phyloP scores from a whole-genome alignment of 805 yeast species.

The Sungouiozyma ichnusensis region DNA sequence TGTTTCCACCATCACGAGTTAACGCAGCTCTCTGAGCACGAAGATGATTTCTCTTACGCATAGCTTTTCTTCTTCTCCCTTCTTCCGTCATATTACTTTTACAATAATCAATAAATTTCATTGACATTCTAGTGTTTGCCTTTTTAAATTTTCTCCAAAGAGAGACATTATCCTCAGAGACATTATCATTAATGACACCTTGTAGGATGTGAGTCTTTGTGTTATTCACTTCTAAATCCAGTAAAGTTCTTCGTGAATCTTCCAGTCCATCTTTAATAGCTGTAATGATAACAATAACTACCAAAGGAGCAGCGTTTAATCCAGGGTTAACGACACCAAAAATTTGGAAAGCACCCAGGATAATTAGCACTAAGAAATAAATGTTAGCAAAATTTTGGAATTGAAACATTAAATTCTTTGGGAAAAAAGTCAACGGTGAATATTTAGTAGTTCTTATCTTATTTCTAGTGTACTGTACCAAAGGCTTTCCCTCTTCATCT shows the following conservation, averaged over 20 bases:
- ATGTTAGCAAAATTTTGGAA: slow-evolving; percentile 84
- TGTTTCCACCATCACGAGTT: slow-evolving; percentile 15
- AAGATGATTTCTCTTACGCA: slow-evolving; percentile 23
- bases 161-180: slow-evolving; percentile 51
- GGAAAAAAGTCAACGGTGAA: slow-evolving; percentile 80
- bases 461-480: slow-evolving; percentile 63
- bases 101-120: slow-evolving; percentile 19
- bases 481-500: slow-evolving; percentile 53
- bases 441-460: slow-evolving; percentile 93
- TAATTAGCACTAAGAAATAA: slow-evolving; percentile 69
- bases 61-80: slow-evolving; percentile 30
- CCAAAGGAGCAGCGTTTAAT: slow-evolving; percentile 63
- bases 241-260: slow-evolving; percentile 62
- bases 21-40: slow-evolving; percentile 17
- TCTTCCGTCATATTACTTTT: slow-evolving; percentile 26
- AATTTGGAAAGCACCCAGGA: slow-evolving; percentile 66
- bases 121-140: slow-evolving; percentile 28
- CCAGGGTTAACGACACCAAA: slow-evolving; percentile 79
- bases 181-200: slow-evolving; percentile 49
- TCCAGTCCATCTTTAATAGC: slow-evolving; percentile 75
- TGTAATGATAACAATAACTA: slow-evolving; percentile 65
- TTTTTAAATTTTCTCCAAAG: slow-evolving; percentile 65
- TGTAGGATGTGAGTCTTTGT: slow-evolving; percentile 55
- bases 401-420: slow-evolving; percentile 72
- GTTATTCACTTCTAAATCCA: slow-evolving; percentile 69